These are phyloP conservation scores for Leishmania tarentolae DNA, from an alignment of 208 protist genomes.

Conservation along the genomic window DNA sequence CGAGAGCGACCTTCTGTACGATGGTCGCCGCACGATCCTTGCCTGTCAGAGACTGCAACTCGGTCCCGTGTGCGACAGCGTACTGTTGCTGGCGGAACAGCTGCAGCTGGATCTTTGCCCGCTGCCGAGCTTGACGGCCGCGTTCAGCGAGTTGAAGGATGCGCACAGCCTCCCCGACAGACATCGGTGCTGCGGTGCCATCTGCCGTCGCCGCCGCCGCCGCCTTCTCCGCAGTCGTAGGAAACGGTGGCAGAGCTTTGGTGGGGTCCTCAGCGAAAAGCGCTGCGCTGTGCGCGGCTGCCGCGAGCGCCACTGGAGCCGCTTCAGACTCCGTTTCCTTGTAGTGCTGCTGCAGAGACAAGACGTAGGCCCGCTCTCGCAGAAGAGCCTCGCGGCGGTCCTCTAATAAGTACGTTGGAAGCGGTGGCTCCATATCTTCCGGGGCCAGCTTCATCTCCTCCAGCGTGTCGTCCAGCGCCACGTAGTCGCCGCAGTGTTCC, in stretches of 20 bases:
- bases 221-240: constrained; percentile 1
- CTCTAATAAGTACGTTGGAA: constrained; percentile 90
- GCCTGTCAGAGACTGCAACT: constrained; percentile 66
- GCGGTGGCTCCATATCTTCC: constrained; percentile 79
- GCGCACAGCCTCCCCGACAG: constrained; percentile 82
- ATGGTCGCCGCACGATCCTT: constrained; percentile 87
- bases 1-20: constrained; percentile 89
- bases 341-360: constrained; percentile 76
- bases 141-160: constrained; percentile 95
- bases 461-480: constrained; percentile 88
- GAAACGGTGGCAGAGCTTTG: constrained; percentile 21
- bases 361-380: constrained; percentile 72
- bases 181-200: constrained; percentile 42
- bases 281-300: not conserved
- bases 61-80: constrained; percentile 40
- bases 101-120: constrained; percentile 89
- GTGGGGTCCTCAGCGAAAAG: constrained; percentile 40
- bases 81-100: constrained; percentile 90
- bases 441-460: constrained; percentile 93
- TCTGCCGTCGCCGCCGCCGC: not conserved
- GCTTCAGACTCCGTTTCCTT: constrained; percentile 58
- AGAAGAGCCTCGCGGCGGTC: constrained; percentile 77
- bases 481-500: constrained; percentile 81
- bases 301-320: constrained; percentile 64
- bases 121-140: constrained; percentile 93